These are phyloP conservation scores for Dipteronia sinensis DNA, from an alignment of 345 rosid species.

Conservation along the genomic window DNA sequence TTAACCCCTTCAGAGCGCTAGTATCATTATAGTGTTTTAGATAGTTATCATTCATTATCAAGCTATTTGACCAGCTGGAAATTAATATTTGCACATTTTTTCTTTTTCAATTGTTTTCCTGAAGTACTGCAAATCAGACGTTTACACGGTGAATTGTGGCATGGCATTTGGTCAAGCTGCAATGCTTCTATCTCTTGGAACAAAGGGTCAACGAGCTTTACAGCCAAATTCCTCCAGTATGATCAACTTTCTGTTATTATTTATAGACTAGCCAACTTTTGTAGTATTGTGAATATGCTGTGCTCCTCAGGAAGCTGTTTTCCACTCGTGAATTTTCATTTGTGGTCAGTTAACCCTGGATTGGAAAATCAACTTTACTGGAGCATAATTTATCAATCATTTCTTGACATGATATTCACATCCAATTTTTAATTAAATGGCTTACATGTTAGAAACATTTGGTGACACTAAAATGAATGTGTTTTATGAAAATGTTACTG, in stretches of 20 bases:
- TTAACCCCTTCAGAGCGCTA: background rate
- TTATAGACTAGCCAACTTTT: conserved; percentile 14
- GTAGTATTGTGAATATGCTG: conserved; percentile 12
- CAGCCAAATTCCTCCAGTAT: conserved; percentile 79
- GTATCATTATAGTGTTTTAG: background rate
- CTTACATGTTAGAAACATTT: background rate
- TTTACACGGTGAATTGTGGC: conserved; percentile 79
- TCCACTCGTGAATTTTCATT: background rate
- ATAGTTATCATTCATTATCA: background rate
- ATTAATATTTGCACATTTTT: conserved; percentile 17
- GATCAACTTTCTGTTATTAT: conserved; percentile 25
- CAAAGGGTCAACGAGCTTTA: conserved; percentile 72
- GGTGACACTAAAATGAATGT: background rate
- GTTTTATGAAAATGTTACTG: too few relatives aligned
- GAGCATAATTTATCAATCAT: background rate
- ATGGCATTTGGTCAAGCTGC: conserved; percentile 97
- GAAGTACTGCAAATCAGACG: conserved; percentile 69
- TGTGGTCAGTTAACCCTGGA: background rate
- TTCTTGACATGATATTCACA: background rate
- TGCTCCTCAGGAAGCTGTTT: background rate
- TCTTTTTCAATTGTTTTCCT: conserved; percentile 10
- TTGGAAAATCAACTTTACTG: background rate
- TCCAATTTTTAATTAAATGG: background rate
- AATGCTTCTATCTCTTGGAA: conserved; percentile 84
- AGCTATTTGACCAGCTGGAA: conserved; percentile 10